Evolutionary conservation across 2,329 filamentous ascomycete species (phyloP).

Genomic region (Huntiella omanensis): DNA sequence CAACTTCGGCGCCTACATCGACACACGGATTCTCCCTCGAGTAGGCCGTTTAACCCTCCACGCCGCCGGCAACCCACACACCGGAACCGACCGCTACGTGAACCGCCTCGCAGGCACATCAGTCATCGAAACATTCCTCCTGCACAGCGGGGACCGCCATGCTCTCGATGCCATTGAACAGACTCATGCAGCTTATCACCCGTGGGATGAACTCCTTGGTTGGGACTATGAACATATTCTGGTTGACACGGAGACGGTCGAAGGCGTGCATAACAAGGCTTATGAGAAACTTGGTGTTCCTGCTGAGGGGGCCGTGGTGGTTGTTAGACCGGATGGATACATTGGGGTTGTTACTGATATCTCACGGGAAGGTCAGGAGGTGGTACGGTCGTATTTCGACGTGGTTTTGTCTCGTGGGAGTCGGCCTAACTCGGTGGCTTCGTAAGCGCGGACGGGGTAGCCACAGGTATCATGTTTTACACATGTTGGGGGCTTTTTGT

Average conservation of each 20-base stretch:
- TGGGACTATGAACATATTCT: constrained; percentile 40
- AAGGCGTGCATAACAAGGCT: constrained; percentile 26
- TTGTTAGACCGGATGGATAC: constrained; percentile 50
- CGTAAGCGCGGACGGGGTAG: background rate
- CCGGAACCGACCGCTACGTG: constrained; percentile 1
- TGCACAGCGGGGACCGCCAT: constrained; percentile 34
- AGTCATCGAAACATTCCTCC: constrained; percentile 39
- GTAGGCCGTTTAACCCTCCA: constrained; percentile 16
- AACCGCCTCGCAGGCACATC: constrained; percentile 11
- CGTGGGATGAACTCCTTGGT: constrained; percentile 26
- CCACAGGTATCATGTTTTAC: background rate
- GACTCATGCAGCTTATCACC: constrained; percentile 29
- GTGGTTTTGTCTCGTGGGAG: constrained; percentile 10
- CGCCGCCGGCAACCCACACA: constrained; percentile 12
- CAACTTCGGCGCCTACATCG: constrained; percentile 27
- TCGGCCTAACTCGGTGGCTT: background rate
- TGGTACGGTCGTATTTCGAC: constrained; percentile 20
- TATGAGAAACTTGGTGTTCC: constrained; percentile 39
- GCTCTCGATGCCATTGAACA: constrained; percentile 33
- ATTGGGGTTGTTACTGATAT: constrained; percentile 27
- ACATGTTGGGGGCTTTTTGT: no score
- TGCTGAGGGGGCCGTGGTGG: constrained; percentile 38
- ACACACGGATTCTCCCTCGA: constrained; percentile 23
- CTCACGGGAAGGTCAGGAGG: constrained; percentile 24
- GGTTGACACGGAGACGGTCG: constrained; percentile 36